Conservation (phyloP, 2,329 filamentous ascomycete species). For the Sporothrix phasma region DNA sequence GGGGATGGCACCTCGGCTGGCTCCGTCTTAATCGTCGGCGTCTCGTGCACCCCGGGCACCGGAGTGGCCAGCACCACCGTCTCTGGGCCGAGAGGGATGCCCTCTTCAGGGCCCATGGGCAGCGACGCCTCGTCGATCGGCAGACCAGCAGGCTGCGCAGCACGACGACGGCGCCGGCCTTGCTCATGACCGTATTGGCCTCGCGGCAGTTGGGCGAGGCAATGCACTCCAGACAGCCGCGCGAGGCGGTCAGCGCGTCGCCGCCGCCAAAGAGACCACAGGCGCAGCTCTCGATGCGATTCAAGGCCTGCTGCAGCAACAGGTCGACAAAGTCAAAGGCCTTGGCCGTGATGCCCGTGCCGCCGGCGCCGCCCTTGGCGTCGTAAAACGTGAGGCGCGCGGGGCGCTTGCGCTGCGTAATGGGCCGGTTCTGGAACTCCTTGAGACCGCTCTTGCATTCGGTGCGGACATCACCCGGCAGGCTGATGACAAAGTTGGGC, state of each 20-base stretch:
- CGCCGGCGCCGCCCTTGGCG: constrained; percentile 75
- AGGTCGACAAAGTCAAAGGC: constrained; percentile 87
- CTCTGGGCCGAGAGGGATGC: constrained; percentile 63
- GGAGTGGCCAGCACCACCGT: constrained; percentile 68
- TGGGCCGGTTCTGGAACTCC: constrained; percentile 59
- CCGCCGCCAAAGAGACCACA: constrained; percentile 54
- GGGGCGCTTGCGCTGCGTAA: constrained; percentile 67
- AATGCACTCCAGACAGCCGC: constrained; percentile 88
- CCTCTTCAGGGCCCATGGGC: constrained; percentile 72
- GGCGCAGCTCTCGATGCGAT: constrained; percentile 63
- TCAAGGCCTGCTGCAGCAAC: constrained; percentile 64
- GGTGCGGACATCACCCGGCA: constrained; percentile 84
- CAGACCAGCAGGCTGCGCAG: constrained; percentile 61
- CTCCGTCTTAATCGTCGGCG: not conserved
- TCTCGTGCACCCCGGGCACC: constrained; percentile 34
- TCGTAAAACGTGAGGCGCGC: constrained; percentile 91
- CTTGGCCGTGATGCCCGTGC: constrained; percentile 80
- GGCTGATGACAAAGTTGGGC: constrained; percentile 81
- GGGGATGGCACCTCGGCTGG: not conserved
- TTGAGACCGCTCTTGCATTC: constrained; percentile 88
- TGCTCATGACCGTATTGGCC: constrained; percentile 86
- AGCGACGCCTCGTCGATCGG: constrained; percentile 75
- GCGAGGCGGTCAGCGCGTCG: constrained; percentile 56
- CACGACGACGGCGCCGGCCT: constrained; percentile 75
- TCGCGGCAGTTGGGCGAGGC: constrained; percentile 76